Evolutionary conservation across 1,139 yeast species (phyloP).

Genomic region (Candida tunisiensis): DNA sequence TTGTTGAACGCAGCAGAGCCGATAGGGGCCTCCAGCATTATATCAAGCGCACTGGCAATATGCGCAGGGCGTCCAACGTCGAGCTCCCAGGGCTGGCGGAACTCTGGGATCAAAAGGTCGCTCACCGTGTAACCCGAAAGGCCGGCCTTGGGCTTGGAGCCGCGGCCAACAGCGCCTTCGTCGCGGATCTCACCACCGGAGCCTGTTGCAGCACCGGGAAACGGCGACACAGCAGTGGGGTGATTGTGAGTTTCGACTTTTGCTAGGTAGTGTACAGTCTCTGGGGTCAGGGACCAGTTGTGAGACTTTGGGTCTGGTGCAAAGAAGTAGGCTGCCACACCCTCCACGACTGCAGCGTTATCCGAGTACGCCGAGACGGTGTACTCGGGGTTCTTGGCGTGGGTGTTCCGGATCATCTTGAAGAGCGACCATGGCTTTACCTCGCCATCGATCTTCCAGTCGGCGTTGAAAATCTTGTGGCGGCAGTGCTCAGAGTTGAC

Average conservation of each 20-base stretch:
- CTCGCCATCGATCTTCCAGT: conserved; percentile 88
- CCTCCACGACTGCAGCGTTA: conserved; percentile 95
- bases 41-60: conserved; percentile 83
- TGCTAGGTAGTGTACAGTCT: conserved; percentile 73
- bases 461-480: conserved; percentile 97
- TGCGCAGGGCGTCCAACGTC: conserved; percentile 82
- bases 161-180: conserved; percentile 99
- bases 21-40: conserved; percentile 93
- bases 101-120: conserved; percentile 73
- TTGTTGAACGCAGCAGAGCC: conserved; percentile 98
- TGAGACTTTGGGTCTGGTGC: conserved; percentile 63
- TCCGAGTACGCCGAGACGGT: conserved; percentile 94
- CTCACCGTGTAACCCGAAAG: conserved; percentile 86
- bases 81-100: conserved; percentile 90
- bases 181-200: conserved; percentile 99
- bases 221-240: conserved; percentile 98
- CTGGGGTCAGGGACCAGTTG: conserved; percentile 59
- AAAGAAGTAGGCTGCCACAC: conserved; percentile 48
- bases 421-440: conserved; percentile 62
- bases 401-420: conserved; percentile 94
- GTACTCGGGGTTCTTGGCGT: conserved; percentile 57
- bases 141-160: conserved; percentile 95
- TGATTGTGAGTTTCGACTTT: conserved; percentile 99
- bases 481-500: conserved; percentile 99
- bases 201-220: conserved; percentile 99